A percentile compares a stretch with the other conserved stretches of the same genome.
phyloP scores from a whole-genome alignment of 306 rosid species.

The Sicyos baderoa region DNA sequence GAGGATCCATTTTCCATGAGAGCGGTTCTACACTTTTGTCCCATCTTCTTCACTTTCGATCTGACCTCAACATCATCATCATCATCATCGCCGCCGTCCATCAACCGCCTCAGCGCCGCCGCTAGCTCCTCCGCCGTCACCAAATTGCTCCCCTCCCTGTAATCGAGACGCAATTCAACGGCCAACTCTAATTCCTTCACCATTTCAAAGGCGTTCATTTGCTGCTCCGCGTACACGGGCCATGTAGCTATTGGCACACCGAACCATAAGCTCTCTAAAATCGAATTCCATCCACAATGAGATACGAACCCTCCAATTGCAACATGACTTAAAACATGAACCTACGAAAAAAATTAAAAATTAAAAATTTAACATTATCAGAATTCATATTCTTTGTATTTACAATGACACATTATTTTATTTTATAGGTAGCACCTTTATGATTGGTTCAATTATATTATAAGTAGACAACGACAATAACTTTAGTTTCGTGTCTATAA shows the following conservation, averaged over 20 bases:
- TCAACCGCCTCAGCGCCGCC: background rate
- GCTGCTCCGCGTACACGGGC: conserved; percentile 5
- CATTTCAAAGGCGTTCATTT: conserved; percentile 42
- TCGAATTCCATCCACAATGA: conserved; percentile 9
- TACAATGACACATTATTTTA: no score
- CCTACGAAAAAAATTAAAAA: no score
- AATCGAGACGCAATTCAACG: conserved; percentile 42
- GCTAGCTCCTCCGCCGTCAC: background rate
- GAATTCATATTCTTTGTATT: no score
- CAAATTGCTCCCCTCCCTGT: conserved; percentile 19
- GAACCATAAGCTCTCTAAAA: background rate
- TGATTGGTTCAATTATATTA: no score
- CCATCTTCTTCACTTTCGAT: background rate
- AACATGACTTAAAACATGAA: background rate
- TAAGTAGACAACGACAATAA: no score
- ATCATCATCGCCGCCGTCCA: background rate
- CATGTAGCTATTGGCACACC: conserved; percentile 11
- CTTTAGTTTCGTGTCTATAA: no score
- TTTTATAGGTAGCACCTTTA: no score
- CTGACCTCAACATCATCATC: background rate
- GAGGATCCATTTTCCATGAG: background rate
- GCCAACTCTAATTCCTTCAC: conserved; percentile 52
- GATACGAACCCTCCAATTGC: conserved; percentile 15
- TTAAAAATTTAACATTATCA: no score
- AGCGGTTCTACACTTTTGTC: background rate